Percentiles rank a stretch among this genome's conserved stretches.
phyloP scores from a whole-genome alignment of 139 green algal species.

The Volvox reticuliferus region DNA sequence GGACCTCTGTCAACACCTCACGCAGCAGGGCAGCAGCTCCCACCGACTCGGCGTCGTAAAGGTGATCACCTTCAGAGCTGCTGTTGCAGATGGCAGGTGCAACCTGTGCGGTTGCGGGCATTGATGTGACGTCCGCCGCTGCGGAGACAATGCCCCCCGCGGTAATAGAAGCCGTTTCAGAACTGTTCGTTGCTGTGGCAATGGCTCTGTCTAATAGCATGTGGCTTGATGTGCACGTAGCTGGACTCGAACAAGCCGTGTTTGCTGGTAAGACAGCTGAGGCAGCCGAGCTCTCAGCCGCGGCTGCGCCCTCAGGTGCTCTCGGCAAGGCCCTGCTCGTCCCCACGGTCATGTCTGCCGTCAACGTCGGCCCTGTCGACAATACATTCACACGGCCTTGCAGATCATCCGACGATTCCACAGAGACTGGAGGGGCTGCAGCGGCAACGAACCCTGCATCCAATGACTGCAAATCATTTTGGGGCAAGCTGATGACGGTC shows the following conservation, averaged over 20 bases:
- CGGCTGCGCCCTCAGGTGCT: neutral
- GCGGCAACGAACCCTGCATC: neutral
- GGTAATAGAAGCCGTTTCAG: neutral
- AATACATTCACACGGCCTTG: too few species aligned
- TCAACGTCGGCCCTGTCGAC: neutral
- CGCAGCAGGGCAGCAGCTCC: neutral
- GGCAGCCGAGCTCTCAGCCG: too few species aligned
- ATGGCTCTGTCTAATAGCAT: too few species aligned
- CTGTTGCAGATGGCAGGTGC: too few species aligned
- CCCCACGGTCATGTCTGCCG: neutral
- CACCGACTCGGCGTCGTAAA: neutral
- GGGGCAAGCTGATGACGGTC: neutral
- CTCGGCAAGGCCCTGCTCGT: neutral
- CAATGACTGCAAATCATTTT: neutral
- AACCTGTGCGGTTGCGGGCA: too few species aligned
- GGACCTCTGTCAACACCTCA: constrained; percentile 37
- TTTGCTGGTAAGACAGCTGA: too few species aligned
- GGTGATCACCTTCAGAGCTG: neutral
- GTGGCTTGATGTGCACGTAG: too few species aligned
- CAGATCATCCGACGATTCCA: too few species aligned
- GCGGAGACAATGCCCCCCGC: neutral
- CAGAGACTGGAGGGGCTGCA: neutral
- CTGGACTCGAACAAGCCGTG: too few species aligned
- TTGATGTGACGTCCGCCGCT: neutral
- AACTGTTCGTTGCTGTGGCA: neutral